Conservation (phyloP, 495 filamentous ascomycete species). For the Trichodelitschia bisporula region DNA sequence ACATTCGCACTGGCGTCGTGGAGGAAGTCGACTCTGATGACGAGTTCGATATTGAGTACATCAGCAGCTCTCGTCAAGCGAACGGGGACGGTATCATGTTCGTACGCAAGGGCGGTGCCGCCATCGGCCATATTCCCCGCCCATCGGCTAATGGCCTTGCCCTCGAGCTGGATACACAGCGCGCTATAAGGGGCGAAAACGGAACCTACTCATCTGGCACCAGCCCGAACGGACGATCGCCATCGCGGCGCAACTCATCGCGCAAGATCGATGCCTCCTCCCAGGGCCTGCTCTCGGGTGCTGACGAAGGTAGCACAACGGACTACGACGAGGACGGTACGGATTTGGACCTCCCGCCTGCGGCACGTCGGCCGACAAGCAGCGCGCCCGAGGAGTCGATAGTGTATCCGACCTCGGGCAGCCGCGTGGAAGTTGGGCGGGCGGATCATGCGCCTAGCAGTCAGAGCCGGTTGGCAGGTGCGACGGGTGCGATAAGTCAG, state of each 20-base stretch:
- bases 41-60: conserved; percentile 90
- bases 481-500: conserved; percentile 44
- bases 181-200: no score
- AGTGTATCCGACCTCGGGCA: conserved; percentile 13
- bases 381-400: conserved; percentile 3
- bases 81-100: conserved; percentile 36
- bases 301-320: conserved; percentile 32
- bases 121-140: conserved; percentile 51
- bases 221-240: conserved; percentile 1
- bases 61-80: no score
- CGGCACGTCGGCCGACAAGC: conserved; percentile 10
- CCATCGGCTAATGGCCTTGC: conserved; percentile 28
- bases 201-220: conserved; percentile 26
- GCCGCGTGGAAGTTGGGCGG: conserved; percentile 9
- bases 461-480: conserved; percentile 13
- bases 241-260: conserved; percentile 1
- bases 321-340: conserved; percentile 25
- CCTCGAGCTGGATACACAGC: conserved; percentile 17
- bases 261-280: conserved; percentile 26
- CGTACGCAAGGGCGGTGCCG: conserved; percentile 33
- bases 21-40: conserved; percentile 94
- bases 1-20: conserved; percentile 81
- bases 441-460: not conserved
- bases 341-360: conserved; percentile 24
- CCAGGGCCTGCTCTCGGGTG: conserved; percentile 34